Evolutionary conservation across 2,329 filamentous ascomycete species (phyloP).

Genomic region (Calonectria multiphialidica): DNA sequence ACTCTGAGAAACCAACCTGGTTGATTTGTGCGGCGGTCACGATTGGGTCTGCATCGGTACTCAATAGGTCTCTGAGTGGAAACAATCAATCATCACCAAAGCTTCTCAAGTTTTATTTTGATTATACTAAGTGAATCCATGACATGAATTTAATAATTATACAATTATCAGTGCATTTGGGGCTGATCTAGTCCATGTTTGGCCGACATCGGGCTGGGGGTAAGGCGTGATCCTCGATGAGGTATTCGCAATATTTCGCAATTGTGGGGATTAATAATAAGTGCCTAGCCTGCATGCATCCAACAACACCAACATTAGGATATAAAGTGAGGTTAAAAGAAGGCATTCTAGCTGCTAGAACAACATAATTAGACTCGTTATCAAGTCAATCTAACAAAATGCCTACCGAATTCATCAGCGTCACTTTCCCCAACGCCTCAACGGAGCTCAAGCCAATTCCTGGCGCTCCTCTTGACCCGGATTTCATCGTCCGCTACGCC

Average conservation of each 20-base stretch:
- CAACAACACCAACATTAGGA: conserved; percentile 7
- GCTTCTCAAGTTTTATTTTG: background rate
- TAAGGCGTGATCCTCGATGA: conserved; percentile 41
- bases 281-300: background rate
- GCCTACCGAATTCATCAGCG: conserved; percentile 68
- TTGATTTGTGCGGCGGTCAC: background rate
- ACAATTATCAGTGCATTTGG: background rate
- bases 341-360: background rate
- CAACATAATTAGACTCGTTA: background rate
- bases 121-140: background rate
- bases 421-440: conserved; percentile 68
- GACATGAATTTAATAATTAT: background rate
- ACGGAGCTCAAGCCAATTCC: conserved; percentile 67
- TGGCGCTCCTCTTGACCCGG: conserved; percentile 64
- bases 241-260: conserved; percentile 44
- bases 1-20: background rate
- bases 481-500: conserved; percentile 68
- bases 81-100: background rate
- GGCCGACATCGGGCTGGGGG: conserved; percentile 38
- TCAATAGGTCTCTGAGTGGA: background rate
- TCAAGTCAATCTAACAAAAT: conserved; percentile 25
- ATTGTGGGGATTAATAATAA: conserved; percentile 43
- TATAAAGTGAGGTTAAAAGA: conserved; percentile 26
- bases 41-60: background rate
- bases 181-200: conserved; percentile 22